phyloP scores from a whole-genome alignment of 305 asterid species.

The Rubia peregrina region DNA sequence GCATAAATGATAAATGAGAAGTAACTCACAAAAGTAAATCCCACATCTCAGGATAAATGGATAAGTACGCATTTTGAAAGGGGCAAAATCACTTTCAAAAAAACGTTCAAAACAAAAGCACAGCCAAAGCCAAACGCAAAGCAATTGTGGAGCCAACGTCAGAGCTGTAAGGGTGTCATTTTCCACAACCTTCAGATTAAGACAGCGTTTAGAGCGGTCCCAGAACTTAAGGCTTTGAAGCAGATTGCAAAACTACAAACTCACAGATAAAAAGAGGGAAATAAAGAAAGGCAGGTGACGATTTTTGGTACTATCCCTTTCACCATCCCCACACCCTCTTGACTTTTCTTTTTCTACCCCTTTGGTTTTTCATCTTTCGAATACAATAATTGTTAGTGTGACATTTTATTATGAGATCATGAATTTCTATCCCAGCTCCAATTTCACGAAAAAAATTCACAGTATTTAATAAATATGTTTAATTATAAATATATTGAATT shows the following conservation, averaged over 20 bases:
- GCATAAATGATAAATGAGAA: too few relatives aligned
- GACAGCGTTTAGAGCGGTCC: slow-evolving; percentile 16
- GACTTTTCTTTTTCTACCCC: slow-evolving; percentile 13
- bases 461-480: too few relatives aligned
- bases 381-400: too few relatives aligned
- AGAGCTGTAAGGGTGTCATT: slow-evolving; percentile 24
- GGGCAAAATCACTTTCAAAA: too few relatives aligned
- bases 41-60: background rate
- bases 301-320: slow-evolving; percentile 22
- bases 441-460: too few relatives aligned
- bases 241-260: background rate
- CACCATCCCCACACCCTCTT: slow-evolving; percentile 19
- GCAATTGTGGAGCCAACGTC: slow-evolving; percentile 4
- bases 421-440: too few relatives aligned
- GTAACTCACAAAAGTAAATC: background rate
- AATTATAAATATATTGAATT: too few relatives aligned
- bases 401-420: too few relatives aligned
- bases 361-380: too few relatives aligned
- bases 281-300: background rate
- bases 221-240: background rate
- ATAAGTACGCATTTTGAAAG: background rate
- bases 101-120: background rate
- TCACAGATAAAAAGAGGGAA: background rate
- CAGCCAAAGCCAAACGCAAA: background rate
- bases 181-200: slow-evolving; percentile 20